Evolutionary conservation across 768 basidiomycete species (phyloP), one percentile per base, ranked within the genome.

Genomic region (Hericium rajendrae): DNA sequence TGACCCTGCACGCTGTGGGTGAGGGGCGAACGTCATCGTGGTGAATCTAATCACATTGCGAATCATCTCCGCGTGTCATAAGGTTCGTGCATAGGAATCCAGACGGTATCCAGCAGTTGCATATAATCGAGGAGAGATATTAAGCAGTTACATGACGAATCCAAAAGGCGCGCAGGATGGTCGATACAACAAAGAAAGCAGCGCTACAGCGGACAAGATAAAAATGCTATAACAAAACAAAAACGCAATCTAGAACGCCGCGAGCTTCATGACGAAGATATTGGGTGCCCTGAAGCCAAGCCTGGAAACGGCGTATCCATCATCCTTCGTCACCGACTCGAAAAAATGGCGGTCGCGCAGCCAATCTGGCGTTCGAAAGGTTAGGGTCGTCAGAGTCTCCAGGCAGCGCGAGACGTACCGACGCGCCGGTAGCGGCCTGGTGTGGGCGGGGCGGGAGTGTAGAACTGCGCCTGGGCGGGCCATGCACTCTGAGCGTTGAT

Each of bases 211-310:
- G 20, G 43, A 18, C 43, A 15, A 46, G 43, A 46, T 9, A 15
- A n/a, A 46, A 15, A 15, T 9, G 15, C n/a, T n/a, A 46, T 46
- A 20, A 46, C 15, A 50, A 11, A 24, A 20, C n/a, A 20, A 11
- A 18, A 20, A 46, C 6, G 32, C 10, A 11, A 20, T 37, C 32
- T 38, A 55, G 28, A 60, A 84, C n/a, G 74, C 69, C 11, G 74
- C 73, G 41, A 88, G 60, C 55, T 78, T 76, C 84, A 91, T 82
- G 40, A 90, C 75, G 66, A 88, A 88, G 40, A 91, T 79, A 65
- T 92, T 91, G 6, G 88, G 82, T 2, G 90, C 90, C 55, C 76
- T 78, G 71, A 81, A 92, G 1, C 90, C 90, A 28, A 92, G 79
- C 6, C 88, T 78, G 9, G 73, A 67, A 26, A 70, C 62, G 2